Base-by-base conservation (phyloP, 2,329 filamentous ascomycete genomes). In the Calonectria leucothoes region DNA sequence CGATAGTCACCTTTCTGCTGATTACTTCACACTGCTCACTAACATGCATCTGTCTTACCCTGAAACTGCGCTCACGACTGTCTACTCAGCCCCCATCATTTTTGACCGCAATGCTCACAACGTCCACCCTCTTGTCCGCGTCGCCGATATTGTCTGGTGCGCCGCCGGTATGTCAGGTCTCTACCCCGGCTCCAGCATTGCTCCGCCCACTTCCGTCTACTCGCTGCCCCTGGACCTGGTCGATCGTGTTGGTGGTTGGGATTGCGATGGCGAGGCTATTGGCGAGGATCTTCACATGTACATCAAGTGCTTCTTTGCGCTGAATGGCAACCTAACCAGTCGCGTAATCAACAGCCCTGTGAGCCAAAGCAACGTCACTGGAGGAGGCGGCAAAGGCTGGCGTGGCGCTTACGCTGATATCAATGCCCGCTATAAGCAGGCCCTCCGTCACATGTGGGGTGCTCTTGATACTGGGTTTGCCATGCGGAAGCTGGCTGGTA, bases 231-330 rank as follows among this genome's bases (percentile, higher is more conserved):
- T 95, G 49, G 88, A 90, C 57, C 84, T 95, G 20, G 89, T 93
- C 49, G 92, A 94, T 78, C 88, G 90, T 33, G 93, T 94, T 35
- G 92, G 92, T 12, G 93, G 93, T 31, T 95, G 93, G 93, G 93
- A 94, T 80, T 90, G 90, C 68, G 92, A 91, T 66, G 88, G 90
- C 1, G 93, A 94, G 74, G 93, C 93, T 25, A 94, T 95, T 77
- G 93, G 93, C 52, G 93, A 95, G 83, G 93, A 94, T 80, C 84
- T 94, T 80, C 93, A 95, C 85, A 94, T 94, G 93, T 93, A 93
- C 81, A 87, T 94, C 75, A 94, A 94, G 86, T 94, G 92, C 82
- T 94, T 94, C 85, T 94, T 94, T 76, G 91, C 92, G 1, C 88
- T 94, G 23, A 93, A 93, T 74, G 93, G 93, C 4, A 91, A 94